A percentile compares a stretch with the other conserved stretches of the same genome.
These are phyloP conservation scores for Leonotis leonurus DNA, from an alignment of 257 asterid genomes.

Conservation along the genomic window DNA sequence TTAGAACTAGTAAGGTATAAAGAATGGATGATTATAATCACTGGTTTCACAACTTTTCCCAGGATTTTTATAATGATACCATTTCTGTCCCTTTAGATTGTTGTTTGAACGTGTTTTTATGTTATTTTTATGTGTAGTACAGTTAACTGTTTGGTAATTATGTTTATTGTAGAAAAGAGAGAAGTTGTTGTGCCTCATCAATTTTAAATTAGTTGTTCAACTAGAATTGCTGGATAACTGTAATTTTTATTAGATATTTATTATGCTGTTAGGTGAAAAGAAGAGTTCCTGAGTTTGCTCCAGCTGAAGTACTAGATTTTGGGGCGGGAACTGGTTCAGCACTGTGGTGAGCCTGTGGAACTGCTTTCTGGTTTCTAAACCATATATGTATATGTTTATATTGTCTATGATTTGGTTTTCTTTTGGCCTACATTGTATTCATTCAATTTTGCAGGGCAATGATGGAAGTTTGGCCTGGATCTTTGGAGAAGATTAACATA, in stretches of 20 bases:
- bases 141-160: neutral
- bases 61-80: neutral
- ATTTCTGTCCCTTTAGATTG: neutral
- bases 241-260: neutral
- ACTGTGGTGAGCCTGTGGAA: slow-evolving; percentile 59
- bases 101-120: neutral
- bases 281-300: slow-evolving; percentile 76
- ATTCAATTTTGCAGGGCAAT: slow-evolving; percentile 53
- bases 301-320: slow-evolving; percentile 84
- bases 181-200: neutral
- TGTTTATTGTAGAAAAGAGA: neutral
- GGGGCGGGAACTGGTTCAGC: slow-evolving; percentile 99
- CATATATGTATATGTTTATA: neutral
- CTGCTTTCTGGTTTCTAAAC: neutral
- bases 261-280: slow-evolving; percentile 49
- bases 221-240: slow-evolving; percentile 2
- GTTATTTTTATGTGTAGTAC: neutral
- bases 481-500: slow-evolving; percentile 61
- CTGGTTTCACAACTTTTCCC: neutral
- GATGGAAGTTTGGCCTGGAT: slow-evolving; percentile 93
- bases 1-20: neutral
- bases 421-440: neutral
- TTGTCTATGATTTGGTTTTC: neutral
- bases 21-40: neutral
- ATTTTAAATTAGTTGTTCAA: neutral